Percentiles rank a stretch among this genome's conserved stretches.
phyloP scores from a whole-genome alignment of 148 eudicot genomes.

The Heliosperma pusillum region DNA sequence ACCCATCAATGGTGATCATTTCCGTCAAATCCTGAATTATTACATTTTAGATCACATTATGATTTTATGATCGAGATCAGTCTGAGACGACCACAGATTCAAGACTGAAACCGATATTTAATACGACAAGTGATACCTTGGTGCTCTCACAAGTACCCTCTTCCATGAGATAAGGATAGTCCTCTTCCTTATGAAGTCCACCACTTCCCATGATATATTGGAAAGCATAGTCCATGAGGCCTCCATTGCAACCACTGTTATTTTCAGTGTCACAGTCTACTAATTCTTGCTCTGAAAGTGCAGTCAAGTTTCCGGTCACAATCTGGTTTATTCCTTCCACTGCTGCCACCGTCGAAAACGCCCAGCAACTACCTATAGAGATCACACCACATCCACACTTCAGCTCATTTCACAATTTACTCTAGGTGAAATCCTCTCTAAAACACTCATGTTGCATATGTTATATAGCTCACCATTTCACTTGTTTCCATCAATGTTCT shows the following conservation, averaged over 20 bases:
- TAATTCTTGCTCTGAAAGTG: slow-evolving; percentile 89
- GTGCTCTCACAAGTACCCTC: slow-evolving; percentile 85
- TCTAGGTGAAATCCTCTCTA: no score
- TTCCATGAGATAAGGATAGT: slow-evolving; percentile 92
- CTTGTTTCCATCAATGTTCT: no score
- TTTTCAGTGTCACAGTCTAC: slow-evolving; percentile 77
- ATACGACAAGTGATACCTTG: slow-evolving; percentile 59
- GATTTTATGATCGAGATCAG: no score
- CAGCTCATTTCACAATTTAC: neutral
- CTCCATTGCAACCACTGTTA: slow-evolving; percentile 90
- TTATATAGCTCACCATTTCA: no score
- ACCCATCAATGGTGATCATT: slow-evolving; percentile 69
- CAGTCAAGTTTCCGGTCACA: slow-evolving; percentile 70
- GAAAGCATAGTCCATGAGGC: slow-evolving; percentile 96
- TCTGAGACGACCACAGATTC: no score
- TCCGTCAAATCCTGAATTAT: slow-evolving; percentile 32
- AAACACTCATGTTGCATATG: no score
- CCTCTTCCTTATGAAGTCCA: slow-evolving; percentile 88
- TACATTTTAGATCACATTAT: neutral
- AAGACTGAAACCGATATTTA: no score
- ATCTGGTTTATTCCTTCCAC: slow-evolving; percentile 98
- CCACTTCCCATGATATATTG: slow-evolving; percentile 55
- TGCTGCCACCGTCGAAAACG: slow-evolving; percentile 95
- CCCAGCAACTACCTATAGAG: slow-evolving; percentile 92
- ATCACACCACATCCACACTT: neutral